phyloP scores from a whole-genome alignment of 2,329 filamentous ascomycete species.

The Mycogone perniciosa region DNA sequence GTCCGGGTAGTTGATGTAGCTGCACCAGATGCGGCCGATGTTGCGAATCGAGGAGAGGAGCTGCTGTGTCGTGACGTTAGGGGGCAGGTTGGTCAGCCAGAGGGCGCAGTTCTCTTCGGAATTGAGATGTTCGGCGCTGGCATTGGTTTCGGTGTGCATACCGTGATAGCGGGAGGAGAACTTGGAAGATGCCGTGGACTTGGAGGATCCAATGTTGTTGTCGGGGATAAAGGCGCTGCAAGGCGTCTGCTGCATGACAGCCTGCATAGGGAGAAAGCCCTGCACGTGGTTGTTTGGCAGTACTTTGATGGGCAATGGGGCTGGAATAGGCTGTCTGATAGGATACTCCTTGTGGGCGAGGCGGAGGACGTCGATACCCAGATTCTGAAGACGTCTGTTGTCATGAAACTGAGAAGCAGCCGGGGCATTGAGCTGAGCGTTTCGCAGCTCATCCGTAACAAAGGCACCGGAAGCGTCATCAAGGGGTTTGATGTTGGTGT shows the following conservation, averaged over 20 bases:
- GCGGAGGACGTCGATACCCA: slow-evolving; percentile 6
- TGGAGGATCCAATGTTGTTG: not conserved
- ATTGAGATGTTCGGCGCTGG: slow-evolving; percentile 26
- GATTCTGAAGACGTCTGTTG: not conserved
- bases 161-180: slow-evolving; percentile 33
- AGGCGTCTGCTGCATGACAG: slow-evolving; percentile 15
- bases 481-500: not conserved
- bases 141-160: slow-evolving; percentile 30
- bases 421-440: not conserved
- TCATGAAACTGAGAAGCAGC: not conserved
- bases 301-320: not conserved
- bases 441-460: not conserved
- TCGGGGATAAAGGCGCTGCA: not conserved
- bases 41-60: slow-evolving; percentile 39
- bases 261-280: slow-evolving; percentile 20
- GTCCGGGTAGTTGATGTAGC: slow-evolving; percentile 45
- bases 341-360: not conserved
- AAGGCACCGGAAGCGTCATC: not conserved
- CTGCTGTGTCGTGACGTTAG: slow-evolving; percentile 33
- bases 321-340: not conserved
- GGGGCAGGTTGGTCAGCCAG: slow-evolving; percentile 47
- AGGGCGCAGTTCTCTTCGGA: slow-evolving; percentile 42
- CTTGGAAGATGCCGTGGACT: slow-evolving; percentile 1
- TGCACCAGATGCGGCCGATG: slow-evolving; percentile 46
- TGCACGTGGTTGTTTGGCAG: not conserved